Percentiles rank a stretch among this genome's conserved stretches.
These are phyloP conservation scores for Fusarium keratoplasticum DNA, from an alignment of 2,329 filamentous ascomycete species.

Conservation along the genomic window DNA sequence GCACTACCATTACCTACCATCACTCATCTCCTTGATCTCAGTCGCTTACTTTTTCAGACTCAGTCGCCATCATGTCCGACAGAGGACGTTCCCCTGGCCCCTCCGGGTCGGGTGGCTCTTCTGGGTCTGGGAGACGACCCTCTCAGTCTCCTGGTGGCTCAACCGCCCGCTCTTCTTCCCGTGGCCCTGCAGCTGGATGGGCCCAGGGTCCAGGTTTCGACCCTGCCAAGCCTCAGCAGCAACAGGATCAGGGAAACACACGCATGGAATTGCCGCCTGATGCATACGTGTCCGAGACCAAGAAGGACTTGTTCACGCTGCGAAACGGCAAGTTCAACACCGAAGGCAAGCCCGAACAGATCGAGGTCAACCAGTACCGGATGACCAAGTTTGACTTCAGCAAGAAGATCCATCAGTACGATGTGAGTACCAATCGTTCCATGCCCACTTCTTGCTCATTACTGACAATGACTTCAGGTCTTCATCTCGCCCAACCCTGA, in stretches of 20 bases:
- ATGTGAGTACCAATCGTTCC: conserved; percentile 69
- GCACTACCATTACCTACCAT: not conserved
- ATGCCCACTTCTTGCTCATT: not conserved
- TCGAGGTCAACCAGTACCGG: conserved; percentile 80
- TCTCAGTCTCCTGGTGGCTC: conserved; percentile 37
- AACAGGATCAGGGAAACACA: conserved; percentile 52
- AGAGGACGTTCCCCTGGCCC: conserved; percentile 45
- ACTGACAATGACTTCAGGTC: conserved; percentile 61
- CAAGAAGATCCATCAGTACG: conserved; percentile 82
- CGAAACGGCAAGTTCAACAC: conserved; percentile 62
- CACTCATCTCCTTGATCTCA: not conserved
- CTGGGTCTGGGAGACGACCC: conserved; percentile 27
- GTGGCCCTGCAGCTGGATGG: conserved; percentile 41
- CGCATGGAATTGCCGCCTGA: conserved; percentile 70
- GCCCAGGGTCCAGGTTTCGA: conserved; percentile 54
- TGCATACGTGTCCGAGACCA: conserved; percentile 58
- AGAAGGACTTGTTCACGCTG: conserved; percentile 51
- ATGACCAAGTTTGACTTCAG: conserved; percentile 69
- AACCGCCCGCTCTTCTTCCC: conserved; percentile 26
- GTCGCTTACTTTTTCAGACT: conserved; percentile 10
- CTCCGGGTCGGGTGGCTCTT: conserved; percentile 26
- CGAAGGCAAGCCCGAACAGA: conserved; percentile 63
- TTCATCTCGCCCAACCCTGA: conserved; percentile 71
- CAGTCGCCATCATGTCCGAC: conserved; percentile 48
- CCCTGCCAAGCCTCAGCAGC: conserved; percentile 52